Evolutionary conservation across 1,139 yeast genomes (phyloP).

Genomic region (Protomyces arabidopsidicola): DNA sequence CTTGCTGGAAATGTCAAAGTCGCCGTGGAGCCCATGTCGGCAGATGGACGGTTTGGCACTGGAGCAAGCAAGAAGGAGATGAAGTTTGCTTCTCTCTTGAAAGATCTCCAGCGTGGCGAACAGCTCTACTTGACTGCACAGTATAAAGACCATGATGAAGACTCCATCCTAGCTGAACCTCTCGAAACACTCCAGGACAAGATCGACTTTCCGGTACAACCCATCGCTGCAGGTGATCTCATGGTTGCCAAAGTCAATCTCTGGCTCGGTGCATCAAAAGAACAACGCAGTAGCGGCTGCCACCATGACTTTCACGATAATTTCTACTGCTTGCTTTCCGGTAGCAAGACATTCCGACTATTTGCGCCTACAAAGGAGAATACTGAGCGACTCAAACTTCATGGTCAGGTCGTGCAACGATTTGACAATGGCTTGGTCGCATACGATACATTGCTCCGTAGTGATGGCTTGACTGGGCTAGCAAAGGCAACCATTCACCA

Average conservation of each 20-base stretch:
- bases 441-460: constrained; percentile 4
- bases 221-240: constrained; percentile 9
- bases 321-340: constrained; percentile 25
- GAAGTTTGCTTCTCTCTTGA: constrained; percentile 18
- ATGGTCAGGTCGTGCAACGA: constrained; percentile 8
- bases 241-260: constrained; percentile 27
- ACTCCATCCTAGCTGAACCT: constrained; percentile 16
- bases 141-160: constrained; percentile 19
- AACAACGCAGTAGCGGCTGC: constrained; percentile 24
- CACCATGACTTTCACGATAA: constrained; percentile 30
- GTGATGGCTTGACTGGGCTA: constrained; percentile 24
- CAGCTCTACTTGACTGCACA: constrained; percentile 28
- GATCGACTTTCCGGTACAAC: constrained; percentile 6
- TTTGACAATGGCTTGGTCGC: constrained; percentile 24
- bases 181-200: not conserved
- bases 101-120: constrained; percentile 9
- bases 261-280: constrained; percentile 24
- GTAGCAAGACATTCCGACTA: constrained; percentile 22
- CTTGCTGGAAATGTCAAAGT: constrained; percentile 9
- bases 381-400: constrained; percentile 2
- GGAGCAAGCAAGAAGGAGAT: constrained; percentile 16
- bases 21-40: constrained; percentile 25
- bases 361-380: constrained; percentile 13
- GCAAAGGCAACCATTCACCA: constrained; percentile 4
- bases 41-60: constrained; percentile 22